Base-by-base conservation (phyloP, 345 rosid genomes). In the Dovyalis caffra region DNA sequence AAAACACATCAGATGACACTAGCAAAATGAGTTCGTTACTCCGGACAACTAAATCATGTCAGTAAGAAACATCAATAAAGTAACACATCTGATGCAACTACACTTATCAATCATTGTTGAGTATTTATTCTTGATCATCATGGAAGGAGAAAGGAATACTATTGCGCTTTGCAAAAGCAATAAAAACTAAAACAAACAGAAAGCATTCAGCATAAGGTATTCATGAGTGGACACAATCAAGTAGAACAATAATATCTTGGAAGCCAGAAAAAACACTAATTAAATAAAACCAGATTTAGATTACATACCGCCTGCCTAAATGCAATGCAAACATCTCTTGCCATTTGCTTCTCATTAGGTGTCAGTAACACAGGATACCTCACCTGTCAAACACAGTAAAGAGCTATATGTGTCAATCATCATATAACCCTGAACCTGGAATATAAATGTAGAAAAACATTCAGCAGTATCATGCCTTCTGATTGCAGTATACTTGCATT, bases 301-400 rank as follows among this genome's bases (percentile, higher is more conserved):
- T 15, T 74, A 79, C 96, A 76, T 87, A 95, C 99, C 88, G 86
- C 91, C 85, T 95, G 99, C 82, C 99, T 87, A 87, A 95, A 95
- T 47, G 99, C 98, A 37, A 89, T 83, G 88, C 97, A 90, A 82
- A 95, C 98, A 74, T 91, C 99, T 82, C 99, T 88, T 14, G 99
- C 94, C 98, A 95, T 95, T 85, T 95, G 97, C 88, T 95, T 95
- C 87, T 95, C 99, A 66, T 90, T 90, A 75, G 98, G 97, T 77
- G 97, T 92, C 76, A 96, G 81, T 70, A 93, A 85, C 70, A 90
- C 95, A 6, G 95, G 98, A 88, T 93, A 93, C 78, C 97, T 86
- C 71, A 93, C 93, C 97, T 93, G 89, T 82, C 70, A 70, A 78
- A 67, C 32, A 69, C 69, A 66, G 26, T 25, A 79, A 23, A 78